Percentiles rank a stretch among this genome's conserved stretches.
Conservation (phyloP, 2,329 filamentous ascomycete species). For the Penicillium oxalicum region DNA sequence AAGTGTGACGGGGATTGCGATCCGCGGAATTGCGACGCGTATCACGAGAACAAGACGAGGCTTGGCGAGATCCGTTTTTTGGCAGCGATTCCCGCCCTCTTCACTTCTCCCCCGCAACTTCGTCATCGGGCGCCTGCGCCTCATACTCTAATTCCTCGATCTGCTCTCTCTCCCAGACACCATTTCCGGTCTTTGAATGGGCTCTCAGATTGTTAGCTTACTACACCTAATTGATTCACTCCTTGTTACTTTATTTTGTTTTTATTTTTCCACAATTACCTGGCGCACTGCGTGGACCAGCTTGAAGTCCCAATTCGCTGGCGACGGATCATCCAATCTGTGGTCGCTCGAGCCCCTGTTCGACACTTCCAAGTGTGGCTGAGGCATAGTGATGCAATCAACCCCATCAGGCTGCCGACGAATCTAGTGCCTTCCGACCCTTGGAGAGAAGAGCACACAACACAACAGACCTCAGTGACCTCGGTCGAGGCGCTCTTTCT, state of each 20-base stretch:
- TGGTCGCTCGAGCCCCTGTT: neutral
- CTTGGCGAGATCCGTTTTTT: neutral
- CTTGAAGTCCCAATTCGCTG: too few species aligned
- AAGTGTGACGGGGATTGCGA: constrained; percentile 2
- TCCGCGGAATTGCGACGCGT: too few species aligned
- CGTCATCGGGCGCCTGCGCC: neutral
- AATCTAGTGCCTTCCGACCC: neutral
- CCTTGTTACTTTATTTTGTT: too few species aligned
- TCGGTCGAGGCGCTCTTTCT: too few species aligned
- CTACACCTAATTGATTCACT: too few species aligned
- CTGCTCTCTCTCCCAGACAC: neutral
- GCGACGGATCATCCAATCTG: too few species aligned
- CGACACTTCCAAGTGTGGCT: neutral
- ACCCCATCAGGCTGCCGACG: constrained; percentile 4
- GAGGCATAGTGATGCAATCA: constrained; percentile 4
- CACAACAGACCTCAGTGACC: too few species aligned
- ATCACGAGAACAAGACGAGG: too few species aligned
- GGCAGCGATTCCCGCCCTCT: neutral
- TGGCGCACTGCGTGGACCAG: too few species aligned
- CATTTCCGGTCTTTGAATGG: too few species aligned
- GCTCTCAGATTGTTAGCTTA: neutral
- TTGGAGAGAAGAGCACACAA: neutral
- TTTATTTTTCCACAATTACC: too few species aligned
- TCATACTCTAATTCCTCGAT: neutral
- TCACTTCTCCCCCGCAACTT: neutral